phyloP scores from a whole-genome alignment of 225 moss, liverwort and hornwort genomes.

The Climacium dendroides region DNA sequence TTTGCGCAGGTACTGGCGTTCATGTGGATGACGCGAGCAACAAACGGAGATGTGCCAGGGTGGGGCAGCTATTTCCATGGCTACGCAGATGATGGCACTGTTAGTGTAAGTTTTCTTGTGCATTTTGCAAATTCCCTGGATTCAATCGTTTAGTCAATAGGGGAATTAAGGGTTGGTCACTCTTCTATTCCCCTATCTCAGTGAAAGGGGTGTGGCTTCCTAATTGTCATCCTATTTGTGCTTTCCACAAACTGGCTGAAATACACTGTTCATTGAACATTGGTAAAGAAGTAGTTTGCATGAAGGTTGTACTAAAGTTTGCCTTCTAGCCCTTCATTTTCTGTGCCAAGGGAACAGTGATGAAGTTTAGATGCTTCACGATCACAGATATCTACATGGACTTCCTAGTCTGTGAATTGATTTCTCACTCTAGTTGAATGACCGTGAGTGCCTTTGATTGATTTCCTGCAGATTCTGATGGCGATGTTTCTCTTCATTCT shows the following conservation, averaged over 20 bases:
- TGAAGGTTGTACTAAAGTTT: background rate
- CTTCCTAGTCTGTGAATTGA: background rate
- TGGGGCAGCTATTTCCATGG: constrained; percentile 31
- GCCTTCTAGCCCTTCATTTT: background rate
- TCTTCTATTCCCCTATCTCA: background rate
- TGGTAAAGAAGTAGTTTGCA: background rate
- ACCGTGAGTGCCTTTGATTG: background rate
- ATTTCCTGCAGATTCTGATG: constrained; percentile 43
- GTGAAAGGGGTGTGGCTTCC: background rate
- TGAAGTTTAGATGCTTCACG: background rate
- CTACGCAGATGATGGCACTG: constrained; percentile 37
- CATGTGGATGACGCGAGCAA: constrained; percentile 49
- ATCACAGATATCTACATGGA: background rate
- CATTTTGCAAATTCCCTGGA: background rate
- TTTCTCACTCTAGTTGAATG: background rate
- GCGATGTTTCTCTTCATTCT: constrained; percentile 64
- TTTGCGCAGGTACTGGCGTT: constrained; percentile 16
- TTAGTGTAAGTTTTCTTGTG: constrained; percentile 20
- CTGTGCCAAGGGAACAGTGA: background rate
- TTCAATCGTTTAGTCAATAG: background rate
- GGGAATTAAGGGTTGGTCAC: background rate
- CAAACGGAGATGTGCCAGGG: constrained; percentile 33
- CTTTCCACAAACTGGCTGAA: background rate
- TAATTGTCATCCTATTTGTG: background rate
- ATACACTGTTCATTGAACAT: background rate